A percentile compares a stretch with the other conserved stretches of the same genome.
phyloP scores from a whole-genome alignment of 257 asterid genomes.

The Nyctanthes arbortristis region DNA sequence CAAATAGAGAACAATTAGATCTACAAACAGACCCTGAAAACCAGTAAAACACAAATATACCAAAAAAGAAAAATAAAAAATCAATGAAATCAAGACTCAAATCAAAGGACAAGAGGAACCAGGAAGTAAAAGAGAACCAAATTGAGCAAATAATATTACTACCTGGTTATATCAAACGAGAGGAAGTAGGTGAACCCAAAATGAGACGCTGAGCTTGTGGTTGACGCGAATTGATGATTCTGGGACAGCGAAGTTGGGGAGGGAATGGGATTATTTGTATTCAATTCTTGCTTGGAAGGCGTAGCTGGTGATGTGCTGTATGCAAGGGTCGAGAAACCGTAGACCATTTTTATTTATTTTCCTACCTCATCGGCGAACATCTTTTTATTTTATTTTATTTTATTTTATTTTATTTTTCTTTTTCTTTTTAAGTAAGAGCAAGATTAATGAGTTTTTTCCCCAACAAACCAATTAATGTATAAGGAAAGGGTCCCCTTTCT shows the following conservation, averaged over 20 bases:
- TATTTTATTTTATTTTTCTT: no score
- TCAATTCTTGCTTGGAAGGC: neutral
- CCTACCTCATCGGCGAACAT: no score
- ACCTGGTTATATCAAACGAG: constrained; percentile 25
- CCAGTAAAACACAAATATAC: neutral
- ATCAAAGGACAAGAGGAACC: neutral
- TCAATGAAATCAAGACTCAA: neutral
- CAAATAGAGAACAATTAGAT: constrained; percentile 33
- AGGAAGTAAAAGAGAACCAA: neutral
- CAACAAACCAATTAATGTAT: no score
- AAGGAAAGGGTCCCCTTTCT: no score
- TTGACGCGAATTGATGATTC: constrained; percentile 7
- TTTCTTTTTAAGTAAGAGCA: no score
- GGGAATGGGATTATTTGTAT: constrained; percentile 16
- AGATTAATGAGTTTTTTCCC: no score
- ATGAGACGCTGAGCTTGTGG: neutral
- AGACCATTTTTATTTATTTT: neutral
- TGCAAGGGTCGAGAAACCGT: constrained; percentile 41
- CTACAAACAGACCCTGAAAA: constrained; percentile 39
- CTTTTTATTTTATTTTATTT: no score
- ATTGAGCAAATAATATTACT: neutral
- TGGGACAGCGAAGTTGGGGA: neutral
- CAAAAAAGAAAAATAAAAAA: neutral
- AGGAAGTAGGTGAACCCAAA: neutral
- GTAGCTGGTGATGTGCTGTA: constrained; percentile 4